Base-by-base conservation (phyloP, 106 monocot genomes). In the Dioscorea dumetorum region DNA sequence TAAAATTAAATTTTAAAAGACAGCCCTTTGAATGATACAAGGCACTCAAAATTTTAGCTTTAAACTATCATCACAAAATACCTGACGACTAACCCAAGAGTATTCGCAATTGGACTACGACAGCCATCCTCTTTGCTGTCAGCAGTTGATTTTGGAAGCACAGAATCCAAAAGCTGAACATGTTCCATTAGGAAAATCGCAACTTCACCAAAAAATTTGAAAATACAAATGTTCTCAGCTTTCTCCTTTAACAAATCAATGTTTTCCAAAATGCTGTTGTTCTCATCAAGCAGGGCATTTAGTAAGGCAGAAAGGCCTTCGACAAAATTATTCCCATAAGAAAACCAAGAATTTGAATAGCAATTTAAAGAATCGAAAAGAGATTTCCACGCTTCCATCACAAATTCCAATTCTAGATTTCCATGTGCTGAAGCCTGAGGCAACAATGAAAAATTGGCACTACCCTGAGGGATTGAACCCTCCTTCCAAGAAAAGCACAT, bases 41-140 rank as follows among this genome's bases (percentile, higher is more conserved):
- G n/a, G 51, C 58, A 18, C 28, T 28, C 20, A 33, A 22, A 28
- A 2, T 41, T 58, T 50, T 22, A 23, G 63, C 35, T 33, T 13
- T 21, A 66, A 61, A 41, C 12, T 60, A 59, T 50, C 7, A 56
- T n/a, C 20, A 18, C 9, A 33, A 21, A n/a, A 33, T 71, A 85
- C 85, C 85, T 81, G 67, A 53, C 64, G 68, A 66, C 71, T 72
- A 85, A 75, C 34, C 33, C 28, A 32, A 85, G 65, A 67, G 57
- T 15, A 51, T 78, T 75, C 24, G 49, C 63, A 14, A 78, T 72
- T 41, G 61, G 50, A 41, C 70, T 65, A 41, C 68, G 33, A 22
- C n/a, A 62, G 16, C 7, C 18, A 34, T 11, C 22, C n/a, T 49
- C 70, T 67, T 70, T 23, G 61, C 50, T 64, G 34, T 24, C 24